Evolutionary conservation across 2,329 filamentous ascomycete species (phyloP), one percentile per base, ranked within the genome.

Genomic region (Xylariales sp.): DNA sequence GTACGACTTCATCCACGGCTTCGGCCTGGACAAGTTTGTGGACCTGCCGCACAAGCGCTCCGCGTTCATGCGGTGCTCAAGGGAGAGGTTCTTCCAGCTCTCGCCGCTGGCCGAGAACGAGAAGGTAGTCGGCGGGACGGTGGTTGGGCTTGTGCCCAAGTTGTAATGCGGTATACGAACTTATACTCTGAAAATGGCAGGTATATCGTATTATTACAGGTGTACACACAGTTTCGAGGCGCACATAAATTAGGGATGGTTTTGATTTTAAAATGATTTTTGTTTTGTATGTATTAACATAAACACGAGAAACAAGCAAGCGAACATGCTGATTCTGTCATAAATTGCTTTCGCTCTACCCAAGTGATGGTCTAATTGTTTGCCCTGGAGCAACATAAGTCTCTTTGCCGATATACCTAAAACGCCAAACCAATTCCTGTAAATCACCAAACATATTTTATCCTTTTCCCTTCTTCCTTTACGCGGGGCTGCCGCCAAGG

Each of bases 1-100:
- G 44, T 89, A 89, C 57, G 85, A 90, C 50, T 74, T 86, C 38
- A 77, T 82, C 35, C 81, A 87, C 50, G 85, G 85, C 2, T 82
- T 88, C 50, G 77, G 78, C 6, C 67, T 88, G 25, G 79, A 85
- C 49, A 85, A 85, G 60, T 78, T 85, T 43, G 76, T 87, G 44
- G 84, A 88, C 48, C 60, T 88, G 44, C 81, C 81, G 5, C 78
- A 86, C 50, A 87, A 88, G 67, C 72, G 84, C 19, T 82, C 81
- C 40, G 81, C 79, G 2, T 72, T 85, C 43, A 73, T 85, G 55
- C 68, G 71, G 42, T 83, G 81, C 50, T 75, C 75, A 35, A 66
- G 83, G 6, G 79, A 82, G 56, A 69, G 81, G 40, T 87, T 85
- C 66, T 86, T 86, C 62, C 81, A 85, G 55, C 59, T 84, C 8